phyloP scores from a whole-genome alignment of 192 early-diverging fungal species.

The Lunasporangiospora selenospora region DNA sequence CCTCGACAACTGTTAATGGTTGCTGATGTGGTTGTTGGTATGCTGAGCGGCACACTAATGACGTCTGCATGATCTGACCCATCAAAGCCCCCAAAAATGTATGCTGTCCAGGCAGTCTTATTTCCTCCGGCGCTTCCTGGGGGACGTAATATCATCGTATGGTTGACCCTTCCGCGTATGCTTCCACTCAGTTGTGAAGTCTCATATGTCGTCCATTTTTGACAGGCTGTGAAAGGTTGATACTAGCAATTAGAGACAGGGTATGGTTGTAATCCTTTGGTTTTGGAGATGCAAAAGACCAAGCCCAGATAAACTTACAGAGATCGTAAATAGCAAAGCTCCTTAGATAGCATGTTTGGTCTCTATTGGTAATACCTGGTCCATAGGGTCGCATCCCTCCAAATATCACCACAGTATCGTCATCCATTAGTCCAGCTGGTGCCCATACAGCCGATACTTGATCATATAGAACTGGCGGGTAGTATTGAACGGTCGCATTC shows the following conservation, averaged over 20 bases:
- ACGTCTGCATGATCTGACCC: slow-evolving; percentile 19
- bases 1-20: slow-evolving; percentile 38
- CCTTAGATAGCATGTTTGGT: slow-evolving; percentile 19
- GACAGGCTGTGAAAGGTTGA: slow-evolving; percentile 22
- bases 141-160: slow-evolving; percentile 40
- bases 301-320: slow-evolving; percentile 30
- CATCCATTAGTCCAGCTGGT: slow-evolving; percentile 24
- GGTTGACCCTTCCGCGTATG: slow-evolving; percentile 23
- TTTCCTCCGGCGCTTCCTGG: slow-evolving; percentile 35
- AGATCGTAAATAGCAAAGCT: slow-evolving; percentile 31
- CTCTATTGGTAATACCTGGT: slow-evolving; percentile 11
- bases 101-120: slow-evolving; percentile 31
- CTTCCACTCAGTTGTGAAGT: not conserved
- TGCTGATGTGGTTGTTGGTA: not conserved
- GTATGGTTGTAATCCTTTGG: no score
- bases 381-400: slow-evolving; percentile 40
- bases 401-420: slow-evolving; percentile 33
- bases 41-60: slow-evolving; percentile 10
- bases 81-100: slow-evolving; percentile 44
- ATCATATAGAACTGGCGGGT: slow-evolving; percentile 32
- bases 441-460: slow-evolving; percentile 30
- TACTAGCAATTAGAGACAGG: no score
- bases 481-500: no score
- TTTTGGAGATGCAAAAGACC: no score
- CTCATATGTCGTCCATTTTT: slow-evolving; percentile 21